Conservation (phyloP, 192 early-diverging fungal genomes). For the Mortierella antarctica region DNA sequence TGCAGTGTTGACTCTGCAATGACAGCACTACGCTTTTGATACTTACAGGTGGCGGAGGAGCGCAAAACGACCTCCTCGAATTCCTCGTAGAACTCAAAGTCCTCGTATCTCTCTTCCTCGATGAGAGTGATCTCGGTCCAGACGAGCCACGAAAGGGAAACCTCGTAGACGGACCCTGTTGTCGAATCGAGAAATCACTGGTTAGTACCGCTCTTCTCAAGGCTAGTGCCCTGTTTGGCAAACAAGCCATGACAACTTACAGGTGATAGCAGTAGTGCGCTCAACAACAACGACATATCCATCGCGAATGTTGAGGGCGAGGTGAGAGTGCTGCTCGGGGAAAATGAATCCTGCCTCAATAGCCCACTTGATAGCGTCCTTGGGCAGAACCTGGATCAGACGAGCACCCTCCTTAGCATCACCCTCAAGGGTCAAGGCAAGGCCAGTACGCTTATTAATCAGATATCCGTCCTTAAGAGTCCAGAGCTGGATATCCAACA, state of each 20-base stretch:
- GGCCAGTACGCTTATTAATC: slow-evolving; percentile 54
- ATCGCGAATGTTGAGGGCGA: slow-evolving; percentile 41
- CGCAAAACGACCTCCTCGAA: slow-evolving; percentile 47
- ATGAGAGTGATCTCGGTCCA: slow-evolving; percentile 31
- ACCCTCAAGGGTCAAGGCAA: slow-evolving; percentile 33
- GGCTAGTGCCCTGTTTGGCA: too few relatives aligned
- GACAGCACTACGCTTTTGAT: background rate
- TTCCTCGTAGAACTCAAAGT: slow-evolving; percentile 47
- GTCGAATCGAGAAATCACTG: background rate
- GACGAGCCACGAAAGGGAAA: slow-evolving; percentile 38
- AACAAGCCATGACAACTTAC: background rate
- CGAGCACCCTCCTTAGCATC: slow-evolving; percentile 34
- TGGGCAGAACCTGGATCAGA: slow-evolving; percentile 36
- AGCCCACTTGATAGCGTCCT: slow-evolving; percentile 46
- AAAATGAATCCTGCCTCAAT: slow-evolving; percentile 41
- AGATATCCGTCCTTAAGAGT: slow-evolving; percentile 44
- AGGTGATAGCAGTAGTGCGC: slow-evolving; percentile 30
- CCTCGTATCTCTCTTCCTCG: slow-evolving; percentile 24
- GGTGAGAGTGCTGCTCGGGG: slow-evolving; percentile 31
- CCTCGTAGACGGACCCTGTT: slow-evolving; percentile 21
- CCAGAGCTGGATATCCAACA: slow-evolving; percentile 53
- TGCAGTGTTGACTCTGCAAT: background rate
- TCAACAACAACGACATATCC: slow-evolving; percentile 41
- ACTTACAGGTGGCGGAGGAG: slow-evolving; percentile 13
- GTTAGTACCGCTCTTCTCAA: background rate